These are phyloP conservation scores for Dicorynia guianensis DNA, from an alignment of 306 rosid species.

Conservation along the genomic window DNA sequence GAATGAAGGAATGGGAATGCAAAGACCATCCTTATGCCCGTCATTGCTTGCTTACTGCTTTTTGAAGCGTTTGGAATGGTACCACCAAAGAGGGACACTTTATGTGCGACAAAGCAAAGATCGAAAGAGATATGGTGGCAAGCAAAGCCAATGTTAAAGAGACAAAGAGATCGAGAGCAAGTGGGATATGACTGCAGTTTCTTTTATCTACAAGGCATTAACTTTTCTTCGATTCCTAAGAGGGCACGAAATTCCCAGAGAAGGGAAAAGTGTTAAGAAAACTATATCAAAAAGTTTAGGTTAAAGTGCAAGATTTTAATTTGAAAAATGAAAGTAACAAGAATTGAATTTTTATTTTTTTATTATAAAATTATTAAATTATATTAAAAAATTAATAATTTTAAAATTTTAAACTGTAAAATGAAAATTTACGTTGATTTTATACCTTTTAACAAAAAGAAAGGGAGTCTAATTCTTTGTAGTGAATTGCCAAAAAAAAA, in stretches of 20 bases:
- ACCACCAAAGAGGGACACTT: slow-evolving; percentile 45
- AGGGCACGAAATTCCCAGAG: neutral
- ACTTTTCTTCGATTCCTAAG: neutral
- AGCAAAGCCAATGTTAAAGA: slow-evolving; percentile 22
- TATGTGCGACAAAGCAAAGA: neutral
- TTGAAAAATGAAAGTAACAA: too few relatives aligned
- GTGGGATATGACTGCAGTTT: neutral
- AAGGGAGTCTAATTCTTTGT: too few relatives aligned
- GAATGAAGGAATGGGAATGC: neutral
- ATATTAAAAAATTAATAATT: too few relatives aligned
- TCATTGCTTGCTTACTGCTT: slow-evolving; percentile 43
- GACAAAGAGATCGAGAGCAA: slow-evolving; percentile 4
- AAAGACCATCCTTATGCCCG: neutral
- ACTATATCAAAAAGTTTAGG: too few relatives aligned
- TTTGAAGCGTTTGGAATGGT: slow-evolving; percentile 48
- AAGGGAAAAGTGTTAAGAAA: too few relatives aligned
- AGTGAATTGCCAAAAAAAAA: too few relatives aligned
- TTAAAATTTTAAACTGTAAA: too few relatives aligned
- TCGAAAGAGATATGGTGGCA: neutral
- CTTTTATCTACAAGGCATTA: neutral
- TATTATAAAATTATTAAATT: too few relatives aligned
- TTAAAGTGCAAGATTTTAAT: too few relatives aligned
- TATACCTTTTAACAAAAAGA: too few relatives aligned
- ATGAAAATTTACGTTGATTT: too few relatives aligned
- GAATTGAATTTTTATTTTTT: too few relatives aligned